Evolutionary conservation across 305 asterid species (phyloP).

Genomic region (Petunia hybrid): DNA sequence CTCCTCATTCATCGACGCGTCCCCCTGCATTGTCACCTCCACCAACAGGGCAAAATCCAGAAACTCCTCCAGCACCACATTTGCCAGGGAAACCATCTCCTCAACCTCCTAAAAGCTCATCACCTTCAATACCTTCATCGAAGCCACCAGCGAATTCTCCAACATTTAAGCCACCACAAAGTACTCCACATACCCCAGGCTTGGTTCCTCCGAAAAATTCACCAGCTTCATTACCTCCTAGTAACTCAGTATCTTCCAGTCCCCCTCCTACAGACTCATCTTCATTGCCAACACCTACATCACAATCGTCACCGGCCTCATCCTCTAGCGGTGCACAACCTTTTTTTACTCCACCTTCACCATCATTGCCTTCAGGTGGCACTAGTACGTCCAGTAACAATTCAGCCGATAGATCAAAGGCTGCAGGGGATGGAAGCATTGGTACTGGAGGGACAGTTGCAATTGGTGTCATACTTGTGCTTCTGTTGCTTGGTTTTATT

Average conservation of each 20-base stretch:
- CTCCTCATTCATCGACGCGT: conserved; percentile 49
- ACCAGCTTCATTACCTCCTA: conserved; percentile 45
- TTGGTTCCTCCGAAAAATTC: conserved; percentile 48
- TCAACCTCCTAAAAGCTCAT: conserved; percentile 42
- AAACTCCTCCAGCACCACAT: conserved; percentile 32
- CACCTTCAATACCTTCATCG: conserved; percentile 39
- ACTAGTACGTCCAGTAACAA: conserved; percentile 42
- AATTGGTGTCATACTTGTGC: conserved; percentile 45
- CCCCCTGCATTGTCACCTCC: conserved; percentile 49
- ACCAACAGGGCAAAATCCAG: conserved; percentile 39
- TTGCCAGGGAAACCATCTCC: conserved; percentile 43
- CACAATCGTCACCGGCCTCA: conserved; percentile 49
- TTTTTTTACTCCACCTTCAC: conserved; percentile 37
- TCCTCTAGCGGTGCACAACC: conserved; percentile 19
- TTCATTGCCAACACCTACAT: conserved; percentile 3
- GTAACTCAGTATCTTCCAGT: conserved; percentile 49
- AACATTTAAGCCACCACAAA: conserved; percentile 50
- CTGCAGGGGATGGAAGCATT: conserved; percentile 49
- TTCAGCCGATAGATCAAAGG: conserved; percentile 43
- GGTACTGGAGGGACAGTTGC: conserved; percentile 55
- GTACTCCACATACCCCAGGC: conserved; percentile 55
- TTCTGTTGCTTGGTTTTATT: conserved; percentile 54
- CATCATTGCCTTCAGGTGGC: conserved; percentile 45
- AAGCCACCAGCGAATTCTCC: conserved; percentile 47
- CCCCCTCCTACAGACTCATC: conserved; percentile 46